Conservation (phyloP, 1,139 yeast genomes). For the Pneumocystis murina region DNA sequence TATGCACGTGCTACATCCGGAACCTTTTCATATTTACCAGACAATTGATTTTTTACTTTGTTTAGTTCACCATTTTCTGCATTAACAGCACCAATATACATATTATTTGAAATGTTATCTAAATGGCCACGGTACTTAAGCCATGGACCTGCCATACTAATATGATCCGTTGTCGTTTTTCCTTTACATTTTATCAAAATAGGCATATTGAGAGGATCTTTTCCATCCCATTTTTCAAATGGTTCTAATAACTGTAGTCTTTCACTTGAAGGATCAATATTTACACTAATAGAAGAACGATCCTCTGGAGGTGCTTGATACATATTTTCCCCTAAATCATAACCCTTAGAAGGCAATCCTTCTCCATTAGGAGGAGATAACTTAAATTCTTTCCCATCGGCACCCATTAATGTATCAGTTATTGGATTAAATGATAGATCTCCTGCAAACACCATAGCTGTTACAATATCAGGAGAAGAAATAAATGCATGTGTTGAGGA, state of each 20-base stretch:
- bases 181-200: constrained; percentile 92
- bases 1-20: constrained; percentile 92
- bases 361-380: constrained; percentile 80
- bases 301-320: constrained; percentile 96
- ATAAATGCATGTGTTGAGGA: constrained; percentile 96
- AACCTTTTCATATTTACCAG: constrained; percentile 87
- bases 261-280: constrained; percentile 72
- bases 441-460: constrained; percentile 94
- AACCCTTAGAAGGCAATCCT: constrained; percentile 85
- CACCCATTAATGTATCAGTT: constrained; percentile 85
- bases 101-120: constrained; percentile 96
- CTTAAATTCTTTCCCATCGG: constrained; percentile 90
- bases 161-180: constrained; percentile 98
- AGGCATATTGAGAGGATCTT: constrained; percentile 79
- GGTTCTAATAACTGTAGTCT: constrained; percentile 85
- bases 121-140: constrained; percentile 99
- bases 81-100: constrained; percentile 98
- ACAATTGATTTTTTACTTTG: constrained; percentile 74
- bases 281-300: constrained; percentile 60
- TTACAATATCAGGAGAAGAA: constrained; percentile 94
- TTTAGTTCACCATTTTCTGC: constrained; percentile 94
- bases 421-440: constrained; percentile 96
- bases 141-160: constrained; percentile 99
- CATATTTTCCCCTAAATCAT: constrained; percentile 89
- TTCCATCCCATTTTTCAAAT: constrained; percentile 89